Conservation (phyloP, 352 stramenopile species). For the Globisporangium parvum region DNA sequence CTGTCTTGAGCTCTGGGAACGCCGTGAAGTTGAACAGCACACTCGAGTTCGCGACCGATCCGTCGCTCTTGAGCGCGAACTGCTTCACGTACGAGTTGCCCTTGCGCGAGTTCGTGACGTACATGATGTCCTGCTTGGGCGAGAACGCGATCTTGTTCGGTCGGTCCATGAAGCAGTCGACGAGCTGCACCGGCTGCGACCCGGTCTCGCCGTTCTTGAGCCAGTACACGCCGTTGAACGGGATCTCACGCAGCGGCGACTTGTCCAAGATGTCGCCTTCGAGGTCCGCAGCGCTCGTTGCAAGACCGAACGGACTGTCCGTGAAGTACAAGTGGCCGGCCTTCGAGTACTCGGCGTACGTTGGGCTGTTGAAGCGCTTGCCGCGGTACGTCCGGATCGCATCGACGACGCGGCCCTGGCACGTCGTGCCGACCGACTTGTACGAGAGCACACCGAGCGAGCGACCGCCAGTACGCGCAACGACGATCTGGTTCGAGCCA, state of each 20-base stretch:
- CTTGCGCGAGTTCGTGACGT: slow-evolving; percentile 76
- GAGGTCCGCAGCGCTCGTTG: slow-evolving; percentile 47
- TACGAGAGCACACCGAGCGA: slow-evolving; percentile 70
- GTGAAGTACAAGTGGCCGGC: slow-evolving; percentile 76
- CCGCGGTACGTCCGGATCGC: slow-evolving; percentile 66
- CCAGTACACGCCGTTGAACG: slow-evolving; percentile 76
- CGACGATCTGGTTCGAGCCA: slow-evolving; percentile 53
- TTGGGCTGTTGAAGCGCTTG: slow-evolving; percentile 75
- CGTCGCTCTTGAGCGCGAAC: slow-evolving; percentile 48
- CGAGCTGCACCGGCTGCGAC: slow-evolving; percentile 31
- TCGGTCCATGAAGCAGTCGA: slow-evolving; percentile 72
- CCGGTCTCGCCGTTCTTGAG: slow-evolving; percentile 42
- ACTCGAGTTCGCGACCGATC: slow-evolving; percentile 40
- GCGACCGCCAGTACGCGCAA: slow-evolving; percentile 68
- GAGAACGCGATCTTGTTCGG: slow-evolving; percentile 85
- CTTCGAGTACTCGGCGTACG: slow-evolving; percentile 55
- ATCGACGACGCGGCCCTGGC: slow-evolving; percentile 70
- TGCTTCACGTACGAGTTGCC: slow-evolving; percentile 76
- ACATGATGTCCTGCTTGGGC: slow-evolving; percentile 62
- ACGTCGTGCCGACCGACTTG: slow-evolving; percentile 35
- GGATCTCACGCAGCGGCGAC: slow-evolving; percentile 59
- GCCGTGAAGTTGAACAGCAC: slow-evolving; percentile 77
- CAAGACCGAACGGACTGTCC: slow-evolving; percentile 71
- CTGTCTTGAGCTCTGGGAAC: slow-evolving; percentile 55
- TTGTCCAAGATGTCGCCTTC: slow-evolving; percentile 64